Base-by-base conservation (phyloP, 2,329 filamentous ascomycete genomes). In the Fusarium sp. region DNA sequence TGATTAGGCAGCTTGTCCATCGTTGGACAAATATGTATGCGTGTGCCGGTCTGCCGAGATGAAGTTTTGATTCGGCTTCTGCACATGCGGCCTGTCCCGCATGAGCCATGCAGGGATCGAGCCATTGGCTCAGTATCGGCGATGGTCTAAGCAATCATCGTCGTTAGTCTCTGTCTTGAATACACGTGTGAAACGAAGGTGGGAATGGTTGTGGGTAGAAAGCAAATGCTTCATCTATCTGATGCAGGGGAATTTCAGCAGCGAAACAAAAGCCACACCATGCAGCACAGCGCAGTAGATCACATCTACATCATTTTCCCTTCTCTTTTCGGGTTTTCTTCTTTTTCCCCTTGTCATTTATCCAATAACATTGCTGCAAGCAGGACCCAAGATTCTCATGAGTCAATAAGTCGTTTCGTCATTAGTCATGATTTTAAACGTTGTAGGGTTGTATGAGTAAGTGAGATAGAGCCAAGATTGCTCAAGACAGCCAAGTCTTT, bases 141-240 rank as follows among this genome's bases (percentile, higher is more conserved):
- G 79, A 67, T 74, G 79, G 72, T 83, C 82, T 83, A 77, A 79
- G 79, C 76, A 78, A 72, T 72, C 62, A 72, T 75, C 74, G 67
- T 72, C 74, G 80, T 83, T 81, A 83, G 82, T 78, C 74, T 77
- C 70, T 68, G 67, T 68, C 76, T 74, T 67, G 70, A 70, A 68
- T 70, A 74, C 71, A 71, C 65, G 47, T 65, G 60, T 67, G 65
- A 68, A 71, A 59, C 48, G 48, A 50, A 58, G 49, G 49, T 43
- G 53, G 65, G 54, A 56, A 56, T 47, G 46, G 40, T 40, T 62
- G 55, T 48, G 37, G 55, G 68, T 54, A 50, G 59, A 63, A 67
- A 63, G 64, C 68, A 71, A 64, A 63, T 66, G 68, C 70, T 68
- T 65, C 61, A 70, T 74, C 74, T 75, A 76, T 74, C 65, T 74